These are phyloP conservation scores for Cardiospermum halicacabum DNA, from an alignment of 345 rosid species.

Conservation along the genomic window DNA sequence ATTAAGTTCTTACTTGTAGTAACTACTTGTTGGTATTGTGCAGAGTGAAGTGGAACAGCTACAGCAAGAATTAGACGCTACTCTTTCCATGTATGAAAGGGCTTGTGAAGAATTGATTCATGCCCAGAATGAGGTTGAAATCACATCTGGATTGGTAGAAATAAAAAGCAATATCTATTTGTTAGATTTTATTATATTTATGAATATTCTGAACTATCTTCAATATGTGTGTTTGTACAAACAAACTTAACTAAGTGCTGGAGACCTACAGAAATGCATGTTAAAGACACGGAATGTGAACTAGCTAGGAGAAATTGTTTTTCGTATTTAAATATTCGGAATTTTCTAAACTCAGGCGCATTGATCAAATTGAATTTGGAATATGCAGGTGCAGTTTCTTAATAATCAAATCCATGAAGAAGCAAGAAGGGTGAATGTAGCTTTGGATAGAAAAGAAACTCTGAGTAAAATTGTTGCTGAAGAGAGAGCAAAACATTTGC, in stretches of 20 bases:
- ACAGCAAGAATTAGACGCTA: conserved; percentile 52
- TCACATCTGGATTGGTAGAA: neutral
- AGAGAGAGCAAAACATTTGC: conserved; percentile 60
- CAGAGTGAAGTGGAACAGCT: conserved; percentile 60
- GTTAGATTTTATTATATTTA: neutral
- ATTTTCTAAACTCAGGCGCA: neutral
- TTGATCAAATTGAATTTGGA: neutral
- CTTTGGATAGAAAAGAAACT: conserved; percentile 61
- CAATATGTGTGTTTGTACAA: no score
- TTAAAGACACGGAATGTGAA: neutral
- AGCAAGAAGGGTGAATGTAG: conserved; percentile 50
- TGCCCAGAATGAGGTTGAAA: conserved; percentile 61
- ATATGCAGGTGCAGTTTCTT: conserved; percentile 54
- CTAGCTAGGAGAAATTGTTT: neutral
- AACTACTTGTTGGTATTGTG: no score
- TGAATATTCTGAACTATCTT: neutral
- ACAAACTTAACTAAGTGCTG: neutral
- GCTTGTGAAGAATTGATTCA: conserved; percentile 74
- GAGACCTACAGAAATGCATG: neutral
- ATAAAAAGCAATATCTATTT: neutral
- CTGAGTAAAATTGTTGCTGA: conserved; percentile 60
- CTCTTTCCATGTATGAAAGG: conserved; percentile 57
- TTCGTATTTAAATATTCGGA: neutral
- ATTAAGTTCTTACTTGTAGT: conserved; percentile 6
- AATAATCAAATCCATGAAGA: conserved; percentile 72